phyloP scores from a whole-genome alignment of 2,329 filamentous ascomycete species.

The Rhinocladiella mackenziei region DNA sequence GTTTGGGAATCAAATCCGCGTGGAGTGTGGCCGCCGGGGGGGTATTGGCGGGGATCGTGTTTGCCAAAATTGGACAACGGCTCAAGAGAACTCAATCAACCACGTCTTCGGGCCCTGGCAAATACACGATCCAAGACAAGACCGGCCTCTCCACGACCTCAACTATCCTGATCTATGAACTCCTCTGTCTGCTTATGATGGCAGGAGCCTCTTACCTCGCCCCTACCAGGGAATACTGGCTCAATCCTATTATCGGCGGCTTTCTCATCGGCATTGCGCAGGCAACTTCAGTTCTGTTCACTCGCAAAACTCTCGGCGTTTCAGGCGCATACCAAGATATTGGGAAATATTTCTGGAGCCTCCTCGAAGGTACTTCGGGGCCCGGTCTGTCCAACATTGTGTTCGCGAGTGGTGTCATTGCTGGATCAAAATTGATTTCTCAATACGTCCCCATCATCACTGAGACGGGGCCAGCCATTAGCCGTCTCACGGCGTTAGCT shows the following conservation, averaged over 20 bases:
- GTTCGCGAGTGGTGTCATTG: slow-evolving; percentile 53
- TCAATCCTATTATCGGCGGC: slow-evolving; percentile 53
- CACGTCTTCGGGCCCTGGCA: slow-evolving; percentile 4
- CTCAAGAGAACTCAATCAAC: slow-evolving; percentile 12
- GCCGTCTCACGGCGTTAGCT: slow-evolving; percentile 41
- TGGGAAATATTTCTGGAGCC: slow-evolving; percentile 52
- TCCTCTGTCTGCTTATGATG: slow-evolving; percentile 42
- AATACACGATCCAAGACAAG: slow-evolving; percentile 22
- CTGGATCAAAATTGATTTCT: slow-evolving; percentile 23
- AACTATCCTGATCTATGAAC: slow-evolving; percentile 44
- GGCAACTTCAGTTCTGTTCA: slow-evolving; percentile 52
- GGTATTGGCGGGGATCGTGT: slow-evolving; percentile 51
- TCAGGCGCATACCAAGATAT: slow-evolving; percentile 60
- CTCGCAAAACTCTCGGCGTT: slow-evolving; percentile 56
- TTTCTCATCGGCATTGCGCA: slow-evolving; percentile 58
- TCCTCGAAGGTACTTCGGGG: slow-evolving; percentile 30
- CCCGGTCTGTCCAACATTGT: slow-evolving; percentile 43
- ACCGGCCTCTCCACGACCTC: slow-evolving; percentile 19
- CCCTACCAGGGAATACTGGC: slow-evolving; percentile 30
- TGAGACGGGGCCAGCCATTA: slow-evolving; percentile 9
- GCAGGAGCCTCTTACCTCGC: slow-evolving; percentile 25
- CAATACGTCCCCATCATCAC: slow-evolving; percentile 16
- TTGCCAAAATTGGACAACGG: slow-evolving; percentile 13
- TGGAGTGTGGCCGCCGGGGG: slow-evolving; percentile 53
- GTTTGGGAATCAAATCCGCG: slow-evolving; percentile 51